phyloP scores from a whole-genome alignment of 176 grass and related monocot species.

The Avena atlantica region DNA sequence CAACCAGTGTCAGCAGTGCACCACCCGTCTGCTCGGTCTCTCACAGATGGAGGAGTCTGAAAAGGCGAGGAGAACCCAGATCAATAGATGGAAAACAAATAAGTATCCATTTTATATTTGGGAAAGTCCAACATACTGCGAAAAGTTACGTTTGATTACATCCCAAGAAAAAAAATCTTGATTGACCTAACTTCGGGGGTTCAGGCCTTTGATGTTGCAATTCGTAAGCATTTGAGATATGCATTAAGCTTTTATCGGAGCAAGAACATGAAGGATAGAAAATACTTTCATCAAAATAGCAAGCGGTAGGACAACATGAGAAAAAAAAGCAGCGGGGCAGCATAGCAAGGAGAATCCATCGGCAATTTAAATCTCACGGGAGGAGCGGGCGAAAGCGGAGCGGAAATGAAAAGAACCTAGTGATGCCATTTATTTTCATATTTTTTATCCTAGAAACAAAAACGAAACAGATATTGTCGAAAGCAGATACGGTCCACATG shows the following conservation, averaged over 20 bases:
- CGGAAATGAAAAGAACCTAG: too few relatives aligned
- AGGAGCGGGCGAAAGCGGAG: too few relatives aligned
- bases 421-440: too few relatives aligned
- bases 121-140: background rate
- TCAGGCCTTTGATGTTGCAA: slow-evolving; percentile 19
- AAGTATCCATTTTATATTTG: background rate
- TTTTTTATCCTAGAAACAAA: too few relatives aligned
- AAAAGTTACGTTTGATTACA: background rate
- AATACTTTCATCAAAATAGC: background rate
- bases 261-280: slow-evolving; percentile 3
- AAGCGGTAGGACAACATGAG: background rate
- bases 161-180: background rate
- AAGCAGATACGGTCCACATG: too few relatives aligned
- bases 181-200: background rate
- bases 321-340: background rate
- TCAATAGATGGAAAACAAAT: slow-evolving; percentile 16
- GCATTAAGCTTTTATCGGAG: background rate
- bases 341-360: too few relatives aligned
- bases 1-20: slow-evolving; percentile 80
- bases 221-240: slow-evolving; percentile 7
- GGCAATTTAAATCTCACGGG: too few relatives aligned
- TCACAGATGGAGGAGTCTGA: slow-evolving; percentile 73
- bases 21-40: slow-evolving; percentile 85
- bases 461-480: too few relatives aligned
- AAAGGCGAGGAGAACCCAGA: slow-evolving; percentile 5